A percentile compares a stretch with the other conserved stretches of the same genome.
Evolutionary conservation across 2,329 filamentous ascomycete genomes (phyloP).

Genomic region (Botrytis squamosa): DNA sequence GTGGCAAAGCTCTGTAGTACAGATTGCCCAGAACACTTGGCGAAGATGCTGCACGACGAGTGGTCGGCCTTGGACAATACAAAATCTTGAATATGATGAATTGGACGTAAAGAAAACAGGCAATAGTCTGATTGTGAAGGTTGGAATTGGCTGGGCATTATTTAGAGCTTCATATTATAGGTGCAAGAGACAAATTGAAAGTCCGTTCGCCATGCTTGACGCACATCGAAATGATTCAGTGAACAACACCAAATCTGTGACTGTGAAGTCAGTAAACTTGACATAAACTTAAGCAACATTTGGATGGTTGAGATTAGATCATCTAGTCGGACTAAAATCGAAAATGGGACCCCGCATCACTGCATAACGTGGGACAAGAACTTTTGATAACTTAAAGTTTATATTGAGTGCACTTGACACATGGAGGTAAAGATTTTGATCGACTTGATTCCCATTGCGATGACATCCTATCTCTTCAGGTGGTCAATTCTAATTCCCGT

Average conservation of each 20-base stretch:
- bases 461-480: neutral
- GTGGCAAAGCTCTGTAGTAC: neutral
- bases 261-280: neutral
- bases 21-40: constrained; percentile 6
- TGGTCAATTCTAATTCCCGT: constrained; percentile 18
- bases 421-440: neutral
- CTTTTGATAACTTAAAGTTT: neutral
- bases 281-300: neutral
- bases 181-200: neutral
- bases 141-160: neutral
- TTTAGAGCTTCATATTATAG: neutral
- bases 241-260: neutral
- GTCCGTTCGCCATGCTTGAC: neutral
- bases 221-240: neutral
- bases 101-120: neutral
- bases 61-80: neutral
- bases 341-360: neutral
- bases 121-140: neutral
- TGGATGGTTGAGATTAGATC: neutral
- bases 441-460: neutral
- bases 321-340: neutral
- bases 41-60: neutral
- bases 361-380: neutral
- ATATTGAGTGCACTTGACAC: neutral
- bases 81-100: neutral